Evolutionary conservation across 768 basidiomycete species (phyloP).

Genomic region (Collybia nuda): DNA sequence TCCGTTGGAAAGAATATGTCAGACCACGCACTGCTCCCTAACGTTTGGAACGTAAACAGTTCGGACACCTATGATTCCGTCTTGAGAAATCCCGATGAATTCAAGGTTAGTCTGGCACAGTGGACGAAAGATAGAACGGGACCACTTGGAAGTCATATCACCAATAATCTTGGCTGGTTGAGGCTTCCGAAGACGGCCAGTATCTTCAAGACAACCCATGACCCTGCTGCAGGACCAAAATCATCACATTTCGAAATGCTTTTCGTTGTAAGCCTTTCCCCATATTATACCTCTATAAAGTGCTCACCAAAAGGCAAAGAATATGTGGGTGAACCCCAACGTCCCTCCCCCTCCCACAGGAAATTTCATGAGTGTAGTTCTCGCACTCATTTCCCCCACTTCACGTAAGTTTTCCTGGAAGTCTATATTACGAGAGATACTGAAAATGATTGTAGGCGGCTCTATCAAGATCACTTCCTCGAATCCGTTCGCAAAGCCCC

Average conservation of each 20-base stretch:
- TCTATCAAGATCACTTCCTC: not conserved
- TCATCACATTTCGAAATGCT: constrained; percentile 12
- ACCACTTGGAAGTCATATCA: constrained; percentile 14
- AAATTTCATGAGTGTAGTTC: constrained; percentile 5
- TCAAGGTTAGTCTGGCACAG: constrained; percentile 17
- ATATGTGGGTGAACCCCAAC: constrained; percentile 5
- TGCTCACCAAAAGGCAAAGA: not conserved
- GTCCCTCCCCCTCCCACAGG: constrained; percentile 2
- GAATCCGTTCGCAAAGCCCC: constrained; percentile 21
- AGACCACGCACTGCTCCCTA: constrained; percentile 26
- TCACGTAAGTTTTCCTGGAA: constrained; percentile 1
- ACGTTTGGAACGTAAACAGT: constrained; percentile 22
- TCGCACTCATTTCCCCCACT: constrained; percentile 3
- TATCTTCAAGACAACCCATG: constrained; percentile 2
- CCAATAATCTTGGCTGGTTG: constrained; percentile 14
- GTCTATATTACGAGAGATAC: too few relatives aligned
- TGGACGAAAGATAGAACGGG: constrained; percentile 26
- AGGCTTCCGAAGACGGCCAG: constrained; percentile 8
- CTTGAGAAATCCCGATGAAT: constrained; percentile 19
- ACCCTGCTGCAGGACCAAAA: constrained; percentile 12
- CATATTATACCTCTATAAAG: not conserved
- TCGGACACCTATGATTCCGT: constrained; percentile 25
- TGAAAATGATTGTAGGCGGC: not conserved
- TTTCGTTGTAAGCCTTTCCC: constrained; percentile 5
- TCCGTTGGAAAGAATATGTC: constrained; percentile 34